Evolutionary conservation across 345 rosid species (phyloP).

Genomic region (Pelargonium nanum): DNA sequence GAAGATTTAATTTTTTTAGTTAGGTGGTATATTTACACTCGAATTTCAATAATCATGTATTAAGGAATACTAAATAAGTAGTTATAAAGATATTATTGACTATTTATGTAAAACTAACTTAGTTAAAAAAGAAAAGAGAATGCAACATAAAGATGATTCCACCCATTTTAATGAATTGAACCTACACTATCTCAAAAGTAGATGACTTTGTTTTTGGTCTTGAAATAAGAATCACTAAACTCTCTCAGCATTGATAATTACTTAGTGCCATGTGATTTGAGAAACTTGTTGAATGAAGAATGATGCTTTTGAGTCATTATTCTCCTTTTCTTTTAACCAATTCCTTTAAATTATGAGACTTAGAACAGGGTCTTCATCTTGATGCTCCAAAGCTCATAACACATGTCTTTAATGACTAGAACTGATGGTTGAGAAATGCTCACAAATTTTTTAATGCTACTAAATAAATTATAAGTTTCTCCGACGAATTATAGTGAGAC

Average conservation of each 20-base stretch:
- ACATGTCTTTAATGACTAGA: not conserved
- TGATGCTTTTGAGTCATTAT: not conserved
- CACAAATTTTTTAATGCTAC: no score
- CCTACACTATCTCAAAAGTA: not conserved
- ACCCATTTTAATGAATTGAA: not conserved
- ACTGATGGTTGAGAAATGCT: not conserved
- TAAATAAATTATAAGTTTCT: no score
- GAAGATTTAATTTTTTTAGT: no score
- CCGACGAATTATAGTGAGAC: no score
- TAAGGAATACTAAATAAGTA: no score
- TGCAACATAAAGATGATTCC: not conserved
- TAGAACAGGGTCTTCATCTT: constrained; percentile 5
- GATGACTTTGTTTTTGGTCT: not conserved
- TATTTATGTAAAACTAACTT: no score
- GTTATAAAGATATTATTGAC: no score
- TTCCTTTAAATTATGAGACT: constrained; percentile 1
- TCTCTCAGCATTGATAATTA: no score
- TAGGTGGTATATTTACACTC: no score
- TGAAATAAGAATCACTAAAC: no score
- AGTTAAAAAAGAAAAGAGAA: not conserved
- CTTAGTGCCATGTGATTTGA: no score
- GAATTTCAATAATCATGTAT: no score
- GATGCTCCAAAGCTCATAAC: constrained; percentile 9
- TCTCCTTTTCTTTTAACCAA: not conserved
- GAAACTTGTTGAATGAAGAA: constrained; percentile 2